Evolutionary conservation across 2,329 filamentous ascomycete species (phyloP).

Genomic region (Dactylellina sp.): DNA sequence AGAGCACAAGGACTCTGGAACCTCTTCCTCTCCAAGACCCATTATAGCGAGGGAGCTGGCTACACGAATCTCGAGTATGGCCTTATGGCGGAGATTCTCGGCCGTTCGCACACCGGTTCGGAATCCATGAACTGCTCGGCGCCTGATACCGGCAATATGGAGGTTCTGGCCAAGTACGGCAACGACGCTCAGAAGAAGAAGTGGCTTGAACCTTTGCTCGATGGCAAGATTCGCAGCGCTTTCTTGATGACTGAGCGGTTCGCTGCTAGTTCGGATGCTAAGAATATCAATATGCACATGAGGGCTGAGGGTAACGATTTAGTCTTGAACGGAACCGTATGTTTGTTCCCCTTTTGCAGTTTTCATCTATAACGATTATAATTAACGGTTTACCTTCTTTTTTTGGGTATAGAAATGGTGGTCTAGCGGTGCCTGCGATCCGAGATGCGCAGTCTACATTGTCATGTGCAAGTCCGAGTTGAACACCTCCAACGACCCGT

Average conservation of each 20-base stretch:
- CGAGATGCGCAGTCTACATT: constrained; percentile 90
- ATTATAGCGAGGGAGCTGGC: constrained; percentile 94
- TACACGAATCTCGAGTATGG: constrained; percentile 97
- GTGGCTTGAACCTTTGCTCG: constrained; percentile 84
- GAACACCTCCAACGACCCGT: constrained; percentile 72
- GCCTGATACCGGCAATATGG: constrained; percentile 95
- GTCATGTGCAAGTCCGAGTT: constrained; percentile 83
- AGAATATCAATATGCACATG: constrained; percentile 89
- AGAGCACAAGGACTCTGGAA: constrained; percentile 89
- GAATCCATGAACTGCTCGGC: constrained; percentile 91
- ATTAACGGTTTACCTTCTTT: too few species aligned
- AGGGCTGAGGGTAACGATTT: constrained; percentile 85
- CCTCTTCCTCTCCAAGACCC: constrained; percentile 94
- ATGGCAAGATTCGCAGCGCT: constrained; percentile 86
- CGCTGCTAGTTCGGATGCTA: constrained; percentile 88
- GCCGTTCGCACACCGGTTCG: constrained; percentile 83
- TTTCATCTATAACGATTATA: too few species aligned
- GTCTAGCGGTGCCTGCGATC: constrained; percentile 94
- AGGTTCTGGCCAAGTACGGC: constrained; percentile 91
- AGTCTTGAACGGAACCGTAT: constrained; percentile 85
- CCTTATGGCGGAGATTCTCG: constrained; percentile 95
- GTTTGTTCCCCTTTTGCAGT: constrained; percentile 59
- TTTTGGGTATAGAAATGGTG: constrained; percentile 86
- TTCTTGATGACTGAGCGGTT: constrained; percentile 96
- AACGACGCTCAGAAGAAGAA: constrained; percentile 84